phyloP scores from a whole-genome alignment of 805 yeast genomes.

The Jamesozyma lodderae region DNA sequence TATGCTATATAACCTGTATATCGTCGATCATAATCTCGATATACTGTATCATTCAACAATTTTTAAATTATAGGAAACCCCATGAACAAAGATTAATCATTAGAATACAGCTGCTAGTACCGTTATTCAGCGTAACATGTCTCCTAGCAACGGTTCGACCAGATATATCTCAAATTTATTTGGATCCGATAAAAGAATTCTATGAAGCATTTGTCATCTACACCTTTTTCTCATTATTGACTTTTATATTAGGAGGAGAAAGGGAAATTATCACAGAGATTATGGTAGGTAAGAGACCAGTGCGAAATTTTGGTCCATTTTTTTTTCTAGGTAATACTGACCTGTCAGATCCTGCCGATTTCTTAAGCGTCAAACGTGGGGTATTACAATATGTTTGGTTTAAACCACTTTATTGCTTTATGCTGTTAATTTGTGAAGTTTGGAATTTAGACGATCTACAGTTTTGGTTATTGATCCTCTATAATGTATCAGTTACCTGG shows the following conservation, averaged over 20 bases:
- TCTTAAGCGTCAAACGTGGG: constrained; percentile 70
- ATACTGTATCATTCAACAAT: constrained; percentile 43
- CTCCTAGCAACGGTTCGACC: constrained; percentile 44
- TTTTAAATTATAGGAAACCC: constrained; percentile 76
- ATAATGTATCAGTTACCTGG: constrained; percentile 71
- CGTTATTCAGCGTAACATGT: constrained; percentile 69
- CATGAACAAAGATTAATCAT: constrained; percentile 77
- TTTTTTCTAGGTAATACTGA: constrained; percentile 50
- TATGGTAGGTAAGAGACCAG: constrained; percentile 52
- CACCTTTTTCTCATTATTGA: constrained; percentile 78
- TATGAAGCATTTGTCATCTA: constrained; percentile 95
- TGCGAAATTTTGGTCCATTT: constrained; percentile 47
- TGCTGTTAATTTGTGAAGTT: constrained; percentile 38
- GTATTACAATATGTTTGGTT: constrained; percentile 92
- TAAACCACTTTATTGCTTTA: constrained; percentile 69
- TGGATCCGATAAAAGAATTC: constrained; percentile 77
- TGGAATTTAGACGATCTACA: constrained; percentile 41
- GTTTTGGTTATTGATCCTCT: constrained; percentile 52
- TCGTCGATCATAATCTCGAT: constrained; percentile 35
- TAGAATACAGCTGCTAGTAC: constrained; percentile 74
- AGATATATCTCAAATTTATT: constrained; percentile 33
- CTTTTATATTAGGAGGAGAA: constrained; percentile 87
- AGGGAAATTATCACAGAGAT: constrained; percentile 63
- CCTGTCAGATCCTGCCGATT: constrained; percentile 77
- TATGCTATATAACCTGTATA: constrained; percentile 18